Evolutionary conservation across 2,329 filamentous ascomycete species (phyloP), one percentile per base, ranked within the genome.

Genomic region (Ceratocystis destructans): DNA sequence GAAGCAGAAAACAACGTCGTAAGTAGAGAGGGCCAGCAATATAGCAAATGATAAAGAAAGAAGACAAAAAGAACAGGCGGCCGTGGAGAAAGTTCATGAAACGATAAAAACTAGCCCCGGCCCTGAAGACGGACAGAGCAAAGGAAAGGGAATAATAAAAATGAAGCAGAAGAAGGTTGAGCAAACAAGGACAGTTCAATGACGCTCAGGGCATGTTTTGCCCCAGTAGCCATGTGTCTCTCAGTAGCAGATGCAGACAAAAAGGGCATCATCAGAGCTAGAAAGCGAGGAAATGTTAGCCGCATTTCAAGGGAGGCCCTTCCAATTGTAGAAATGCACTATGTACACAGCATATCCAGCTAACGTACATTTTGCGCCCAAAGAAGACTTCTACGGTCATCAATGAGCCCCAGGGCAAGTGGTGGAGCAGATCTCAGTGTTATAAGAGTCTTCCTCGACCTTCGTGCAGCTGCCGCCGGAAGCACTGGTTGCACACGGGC

Each of bases 401-500:
- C 33, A 62, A 48, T 64, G 48, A 31, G 2, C 20, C 31, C 61
- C 61, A 5, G 48, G 5, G 50, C 61, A 64, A 12, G 22, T 33
- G 33, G 33, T 57, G 22, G 46, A 53, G 59, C 61, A 62, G 48
- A 48, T 12, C 7, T 66, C 65, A 25, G 15, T 20, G 20, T 12
- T 31, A 28, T 59, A 33, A 10, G 12, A 17, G 5, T 59, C 53
- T 31, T 63, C n/a, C 12, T 45, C 31, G 8, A 22, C 17, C 20
- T 57, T 44, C 20, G 41, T 22, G 48, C 65, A 66, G 61, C 31
- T 41, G 20, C 28, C 45, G 45, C 41, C 61, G 15, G 53, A 41
- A 10, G 44, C 55, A 28, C 25, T 31, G 25, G 48, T 20, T 20
- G 62, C 66, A 50, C 66, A 67, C n/a, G 37, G 20, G 50, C 64